phyloP scores from a whole-genome alignment of 805 yeast genomes.

The Yarrowia alimentaria region DNA sequence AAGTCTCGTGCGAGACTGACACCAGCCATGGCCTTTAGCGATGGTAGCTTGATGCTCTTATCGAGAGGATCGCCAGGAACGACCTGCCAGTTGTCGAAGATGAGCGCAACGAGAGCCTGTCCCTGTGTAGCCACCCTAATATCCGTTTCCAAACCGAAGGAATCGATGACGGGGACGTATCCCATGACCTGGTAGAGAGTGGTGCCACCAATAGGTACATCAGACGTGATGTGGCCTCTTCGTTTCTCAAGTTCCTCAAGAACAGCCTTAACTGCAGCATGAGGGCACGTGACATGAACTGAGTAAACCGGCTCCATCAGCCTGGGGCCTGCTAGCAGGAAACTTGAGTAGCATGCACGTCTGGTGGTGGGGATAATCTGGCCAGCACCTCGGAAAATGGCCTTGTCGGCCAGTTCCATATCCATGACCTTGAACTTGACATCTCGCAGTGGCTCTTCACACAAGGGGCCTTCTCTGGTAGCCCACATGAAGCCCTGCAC shows the following conservation, averaged over 20 bases:
- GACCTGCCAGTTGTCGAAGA: slow-evolving; percentile 67
- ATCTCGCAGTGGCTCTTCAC: slow-evolving; percentile 75
- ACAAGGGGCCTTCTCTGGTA: slow-evolving; percentile 82
- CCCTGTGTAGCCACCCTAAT: slow-evolving; percentile 75
- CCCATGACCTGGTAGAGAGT: slow-evolving; percentile 63
- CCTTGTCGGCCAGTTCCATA: slow-evolving; percentile 50
- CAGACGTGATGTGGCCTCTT: slow-evolving; percentile 60
- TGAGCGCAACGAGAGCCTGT: slow-evolving; percentile 64
- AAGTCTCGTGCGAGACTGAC: slow-evolving; percentile 81
- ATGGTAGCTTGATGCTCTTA: slow-evolving; percentile 56
- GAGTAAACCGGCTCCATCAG: slow-evolving; percentile 79
- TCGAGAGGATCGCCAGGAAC: slow-evolving; percentile 95
- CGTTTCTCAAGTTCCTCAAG: slow-evolving; percentile 55
- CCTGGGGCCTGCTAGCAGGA: slow-evolving; percentile 73
- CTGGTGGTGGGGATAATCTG: slow-evolving; percentile 81
- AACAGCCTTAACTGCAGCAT: slow-evolving; percentile 49
- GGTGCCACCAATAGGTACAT: slow-evolving; percentile 67
- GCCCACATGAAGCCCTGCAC: slow-evolving; percentile 83
- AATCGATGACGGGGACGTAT: slow-evolving; percentile 80
- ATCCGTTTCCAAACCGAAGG: slow-evolving; percentile 87
- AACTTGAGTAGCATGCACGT: slow-evolving; percentile 78
- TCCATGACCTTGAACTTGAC: slow-evolving; percentile 71
- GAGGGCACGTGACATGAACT: slow-evolving; percentile 56
- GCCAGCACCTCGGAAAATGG: slow-evolving; percentile 53
- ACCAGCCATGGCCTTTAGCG: slow-evolving; percentile 70